phyloP scores from a whole-genome alignment of 2,329 filamentous ascomycete species.

The Penicillium sp. region DNA sequence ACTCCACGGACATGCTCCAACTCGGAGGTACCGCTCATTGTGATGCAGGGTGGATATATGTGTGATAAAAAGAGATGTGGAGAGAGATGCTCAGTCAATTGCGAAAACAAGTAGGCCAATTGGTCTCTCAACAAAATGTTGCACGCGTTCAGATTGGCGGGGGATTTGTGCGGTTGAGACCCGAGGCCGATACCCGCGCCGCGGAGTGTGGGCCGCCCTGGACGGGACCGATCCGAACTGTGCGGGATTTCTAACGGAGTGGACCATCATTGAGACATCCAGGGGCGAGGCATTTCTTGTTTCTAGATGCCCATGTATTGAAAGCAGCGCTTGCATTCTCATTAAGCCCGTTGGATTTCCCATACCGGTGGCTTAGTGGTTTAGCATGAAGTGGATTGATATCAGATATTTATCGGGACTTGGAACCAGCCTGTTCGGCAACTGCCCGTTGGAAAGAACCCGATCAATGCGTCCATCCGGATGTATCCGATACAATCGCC shows the following conservation, averaged over 20 bases:
- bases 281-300: no score
- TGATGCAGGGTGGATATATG: not conserved
- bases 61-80: not conserved
- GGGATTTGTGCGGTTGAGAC: not conserved
- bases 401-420: no score
- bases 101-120: conserved; percentile 1
- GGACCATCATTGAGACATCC: not conserved
- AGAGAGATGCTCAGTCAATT: not conserved
- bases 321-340: no score
- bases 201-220: not conserved
- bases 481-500: no score
- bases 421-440: no score
- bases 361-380: no score
- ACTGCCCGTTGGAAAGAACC: no score
- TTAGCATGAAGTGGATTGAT: no score
- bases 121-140: not conserved
- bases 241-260: not conserved
- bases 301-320: no score
- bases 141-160: not conserved
- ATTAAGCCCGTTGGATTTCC: no score
- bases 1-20: conserved; percentile 9
- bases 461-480: no score
- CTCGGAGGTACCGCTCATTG: not conserved
- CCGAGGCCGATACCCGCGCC: not conserved
- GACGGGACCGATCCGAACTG: not conserved